Evolutionary conservation across 352 stramenopile species (phyloP).

Genomic region (Halophytophthora batemanensis): DNA sequence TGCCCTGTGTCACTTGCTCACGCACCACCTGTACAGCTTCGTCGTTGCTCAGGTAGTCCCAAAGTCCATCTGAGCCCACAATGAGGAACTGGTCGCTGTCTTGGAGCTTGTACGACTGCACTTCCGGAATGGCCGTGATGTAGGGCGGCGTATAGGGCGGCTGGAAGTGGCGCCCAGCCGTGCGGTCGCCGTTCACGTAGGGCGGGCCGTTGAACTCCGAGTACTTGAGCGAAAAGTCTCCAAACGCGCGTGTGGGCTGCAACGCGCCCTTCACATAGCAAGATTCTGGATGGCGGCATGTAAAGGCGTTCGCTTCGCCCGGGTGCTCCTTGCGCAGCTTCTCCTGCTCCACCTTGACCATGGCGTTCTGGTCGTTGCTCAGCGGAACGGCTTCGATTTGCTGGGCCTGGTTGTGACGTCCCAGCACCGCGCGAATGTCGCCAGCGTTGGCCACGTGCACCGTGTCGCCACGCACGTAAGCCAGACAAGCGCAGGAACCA

Average conservation of each 20-base stretch:
- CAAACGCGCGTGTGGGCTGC: slow-evolving; percentile 88
- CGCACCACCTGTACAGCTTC: slow-evolving; percentile 93
- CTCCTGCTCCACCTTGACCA: slow-evolving; percentile 84
- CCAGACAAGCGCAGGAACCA: slow-evolving; percentile 85
- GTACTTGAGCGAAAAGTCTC: slow-evolving; percentile 93
- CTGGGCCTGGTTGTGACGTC: slow-evolving; percentile 30
- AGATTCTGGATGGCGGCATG: slow-evolving; percentile 86
- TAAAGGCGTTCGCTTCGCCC: slow-evolving; percentile 87
- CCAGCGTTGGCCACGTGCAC: slow-evolving; percentile 88
- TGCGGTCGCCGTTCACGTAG: slow-evolving; percentile 79
- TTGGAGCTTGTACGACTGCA: slow-evolving; percentile 58
- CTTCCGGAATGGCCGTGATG: slow-evolving; percentile 88
- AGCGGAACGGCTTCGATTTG: slow-evolving; percentile 60
- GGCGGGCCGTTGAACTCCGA: slow-evolving; percentile 89
- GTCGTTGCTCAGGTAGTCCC: slow-evolving; percentile 95
- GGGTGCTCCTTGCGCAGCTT: slow-evolving; percentile 85
- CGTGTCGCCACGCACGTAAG: slow-evolving; percentile 65
- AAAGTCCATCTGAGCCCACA: slow-evolving; percentile 96
- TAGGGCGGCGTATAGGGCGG: slow-evolving; percentile 91
- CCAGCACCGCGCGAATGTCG: slow-evolving; percentile 82
- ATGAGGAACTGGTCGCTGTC: slow-evolving; percentile 95
- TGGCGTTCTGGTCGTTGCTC: slow-evolving; percentile 93
- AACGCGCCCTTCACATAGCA: slow-evolving; percentile 94
- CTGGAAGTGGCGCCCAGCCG: slow-evolving; percentile 82
- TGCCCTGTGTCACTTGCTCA: slow-evolving; percentile 46